phyloP scores from a whole-genome alignment of 1,139 yeast genomes.

The Saccharomycopsis crataegensis region DNA sequence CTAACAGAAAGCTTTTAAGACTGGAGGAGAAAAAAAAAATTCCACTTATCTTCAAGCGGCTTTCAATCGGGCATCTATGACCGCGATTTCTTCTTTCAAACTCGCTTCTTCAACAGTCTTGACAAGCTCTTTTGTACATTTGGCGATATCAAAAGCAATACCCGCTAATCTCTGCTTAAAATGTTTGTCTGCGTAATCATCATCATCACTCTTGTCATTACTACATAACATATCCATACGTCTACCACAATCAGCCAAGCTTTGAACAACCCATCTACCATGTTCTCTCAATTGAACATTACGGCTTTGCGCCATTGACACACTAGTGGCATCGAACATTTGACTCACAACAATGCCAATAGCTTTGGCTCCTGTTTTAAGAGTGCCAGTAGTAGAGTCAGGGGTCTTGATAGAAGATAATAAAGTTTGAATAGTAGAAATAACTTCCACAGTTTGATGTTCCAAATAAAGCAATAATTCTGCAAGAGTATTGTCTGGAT shows the following conservation, averaged over 20 bases:
- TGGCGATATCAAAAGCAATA: constrained; percentile 91
- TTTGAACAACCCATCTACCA: constrained; percentile 84
- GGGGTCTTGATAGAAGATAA: constrained; percentile 70
- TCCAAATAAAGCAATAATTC: constrained; percentile 82
- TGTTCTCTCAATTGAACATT: constrained; percentile 76
- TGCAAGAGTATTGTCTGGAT: constrained; percentile 81
- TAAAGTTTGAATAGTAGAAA: constrained; percentile 79
- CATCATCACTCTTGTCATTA: constrained; percentile 40
- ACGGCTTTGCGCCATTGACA: constrained; percentile 84
- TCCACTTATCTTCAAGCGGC: neutral
- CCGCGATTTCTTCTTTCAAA: constrained; percentile 64
- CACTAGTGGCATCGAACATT: constrained; percentile 86
- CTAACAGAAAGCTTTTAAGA: neutral
- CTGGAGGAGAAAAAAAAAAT: neutral
- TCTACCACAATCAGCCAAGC: constrained; percentile 75
- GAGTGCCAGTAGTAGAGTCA: constrained; percentile 66
- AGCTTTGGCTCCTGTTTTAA: constrained; percentile 64
- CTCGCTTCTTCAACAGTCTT: constrained; percentile 94
- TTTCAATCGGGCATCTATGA: constrained; percentile 30
- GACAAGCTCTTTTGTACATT: constrained; percentile 90
- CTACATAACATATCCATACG: constrained; percentile 64
- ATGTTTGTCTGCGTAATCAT: constrained; percentile 76
- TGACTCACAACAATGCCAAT: constrained; percentile 72
- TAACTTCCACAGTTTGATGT: constrained; percentile 89
- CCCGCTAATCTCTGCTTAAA: constrained; percentile 93